Percentiles rank a stretch among this genome's conserved stretches.
These are phyloP conservation scores for Sphaerulina populicola DNA, from an alignment of 2,329 filamentous ascomycete species.

Conservation along the genomic window DNA sequence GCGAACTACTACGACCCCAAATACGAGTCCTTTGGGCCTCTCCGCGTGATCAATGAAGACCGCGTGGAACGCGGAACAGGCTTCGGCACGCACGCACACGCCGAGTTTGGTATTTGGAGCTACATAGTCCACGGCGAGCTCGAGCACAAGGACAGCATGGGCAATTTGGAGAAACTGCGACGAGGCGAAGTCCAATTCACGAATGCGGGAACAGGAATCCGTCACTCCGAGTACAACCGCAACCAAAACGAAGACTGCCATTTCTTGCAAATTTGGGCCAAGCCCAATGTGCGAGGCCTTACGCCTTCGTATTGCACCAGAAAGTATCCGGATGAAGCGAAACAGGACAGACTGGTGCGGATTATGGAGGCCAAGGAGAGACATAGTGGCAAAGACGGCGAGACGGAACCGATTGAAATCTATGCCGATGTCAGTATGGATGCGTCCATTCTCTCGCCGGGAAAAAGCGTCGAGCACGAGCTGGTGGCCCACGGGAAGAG, in stretches of 20 bases:
- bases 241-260: conserved; percentile 62
- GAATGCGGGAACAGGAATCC: conserved; percentile 70
- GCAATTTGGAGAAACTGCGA: conserved; percentile 60
- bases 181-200: conserved; percentile 85
- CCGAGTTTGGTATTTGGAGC: conserved; percentile 82
- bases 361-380: conserved; percentile 66
- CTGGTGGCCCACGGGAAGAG: conserved; percentile 56
- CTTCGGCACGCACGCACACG: conserved; percentile 77
- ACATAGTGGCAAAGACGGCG: conserved; percentile 57
- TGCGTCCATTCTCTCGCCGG: conserved; percentile 62
- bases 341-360: conserved; percentile 60
- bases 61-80: conserved; percentile 64
- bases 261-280: conserved; percentile 82
- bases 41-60: conserved; percentile 84
- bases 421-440: conserved; percentile 80
- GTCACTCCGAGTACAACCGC: conserved; percentile 77
- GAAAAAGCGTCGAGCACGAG: conserved; percentile 60
- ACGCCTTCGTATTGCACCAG: conserved; percentile 68
- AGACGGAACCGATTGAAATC: conserved; percentile 65
- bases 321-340: conserved; percentile 63
- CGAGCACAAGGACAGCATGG: conserved; percentile 80
- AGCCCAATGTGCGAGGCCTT: conserved; percentile 66
- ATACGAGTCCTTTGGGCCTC: conserved; percentile 62
- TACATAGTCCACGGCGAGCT: conserved; percentile 81
- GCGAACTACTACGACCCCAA: conserved; percentile 60